These are phyloP conservation scores for Brassica cretica DNA, from an alignment of 345 rosid species.

Conservation along the genomic window DNA sequence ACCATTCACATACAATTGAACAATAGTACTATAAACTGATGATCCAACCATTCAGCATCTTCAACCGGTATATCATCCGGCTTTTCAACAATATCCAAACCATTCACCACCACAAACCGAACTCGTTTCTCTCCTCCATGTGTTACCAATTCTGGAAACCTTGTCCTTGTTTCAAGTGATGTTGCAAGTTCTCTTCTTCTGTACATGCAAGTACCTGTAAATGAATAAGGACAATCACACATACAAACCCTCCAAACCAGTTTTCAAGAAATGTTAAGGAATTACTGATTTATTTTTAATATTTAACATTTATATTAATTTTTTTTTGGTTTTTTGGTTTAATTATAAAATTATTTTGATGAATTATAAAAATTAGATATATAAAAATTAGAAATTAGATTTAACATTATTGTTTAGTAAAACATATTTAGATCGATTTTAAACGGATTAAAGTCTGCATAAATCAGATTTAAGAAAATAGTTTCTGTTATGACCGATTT, in stretches of 20 bases:
- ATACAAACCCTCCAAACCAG: neutral
- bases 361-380: no score
- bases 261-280: no score
- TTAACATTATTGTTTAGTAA: no score
- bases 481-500: no score
- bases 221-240: neutral
- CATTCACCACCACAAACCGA: conserved; percentile 93
- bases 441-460: no score
- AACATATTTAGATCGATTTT: no score
- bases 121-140: conserved; percentile 96
- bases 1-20: neutral
- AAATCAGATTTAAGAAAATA: no score
- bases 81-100: conserved; percentile 86
- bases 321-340: no score
- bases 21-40: neutral
- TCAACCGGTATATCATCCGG: conserved; percentile 58
- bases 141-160: conserved; percentile 93
- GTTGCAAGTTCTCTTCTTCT: conserved; percentile 97
- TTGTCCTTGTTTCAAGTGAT: conserved; percentile 82
- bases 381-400: no score
- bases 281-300: no score
- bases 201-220: conserved; percentile 63
- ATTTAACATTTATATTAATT: no score
- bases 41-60: conserved; percentile 85
- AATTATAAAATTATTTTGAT: no score